Percentiles rank a stretch among this genome's conserved stretches.
These are phyloP conservation scores for Talaromyces sp. DNA, from an alignment of 2,329 filamentous ascomycete genomes.

Conservation along the genomic window DNA sequence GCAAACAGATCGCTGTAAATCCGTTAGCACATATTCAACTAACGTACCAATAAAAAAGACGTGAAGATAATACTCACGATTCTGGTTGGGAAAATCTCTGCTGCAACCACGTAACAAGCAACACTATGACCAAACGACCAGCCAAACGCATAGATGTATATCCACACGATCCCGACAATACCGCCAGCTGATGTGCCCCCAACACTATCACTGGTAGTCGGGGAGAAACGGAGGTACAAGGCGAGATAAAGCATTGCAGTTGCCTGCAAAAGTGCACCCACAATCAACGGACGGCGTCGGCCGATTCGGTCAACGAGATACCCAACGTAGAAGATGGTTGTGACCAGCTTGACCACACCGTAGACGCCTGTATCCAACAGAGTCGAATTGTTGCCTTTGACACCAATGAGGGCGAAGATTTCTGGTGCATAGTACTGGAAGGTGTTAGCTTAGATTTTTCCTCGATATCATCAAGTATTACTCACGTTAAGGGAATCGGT, in stretches of 20 bases:
- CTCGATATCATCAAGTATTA: not conserved
- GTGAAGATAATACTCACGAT: conserved; percentile 10
- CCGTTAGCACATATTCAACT: not conserved
- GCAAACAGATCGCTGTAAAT: conserved; percentile 20
- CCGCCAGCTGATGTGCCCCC: conserved; percentile 34
- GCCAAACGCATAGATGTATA: conserved; percentile 27
- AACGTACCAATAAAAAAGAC: not conserved
- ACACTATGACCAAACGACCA: conserved; percentile 27
- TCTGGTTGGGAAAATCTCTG: conserved; percentile 25
- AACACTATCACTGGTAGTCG: conserved; percentile 19
- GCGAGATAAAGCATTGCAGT: conserved; percentile 30
- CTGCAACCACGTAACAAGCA: conserved; percentile 23
- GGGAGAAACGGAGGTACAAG: conserved; percentile 31
- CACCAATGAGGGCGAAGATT: conserved; percentile 39
- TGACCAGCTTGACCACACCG: conserved; percentile 29
- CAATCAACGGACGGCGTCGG: conserved; percentile 24
- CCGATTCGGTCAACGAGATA: conserved; percentile 30
- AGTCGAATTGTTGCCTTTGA: conserved; percentile 21
- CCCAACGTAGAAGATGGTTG: conserved; percentile 27
- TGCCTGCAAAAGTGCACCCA: conserved; percentile 26
- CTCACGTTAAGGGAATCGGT: conserved; percentile 33
- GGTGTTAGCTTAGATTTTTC: not conserved
- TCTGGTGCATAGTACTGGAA: conserved; percentile 33
- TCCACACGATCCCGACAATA: conserved; percentile 36
- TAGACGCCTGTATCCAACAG: conserved; percentile 36